Base-by-base conservation (phyloP, 78 protist genomes). In the Dictyostelium purpureum region DNA sequence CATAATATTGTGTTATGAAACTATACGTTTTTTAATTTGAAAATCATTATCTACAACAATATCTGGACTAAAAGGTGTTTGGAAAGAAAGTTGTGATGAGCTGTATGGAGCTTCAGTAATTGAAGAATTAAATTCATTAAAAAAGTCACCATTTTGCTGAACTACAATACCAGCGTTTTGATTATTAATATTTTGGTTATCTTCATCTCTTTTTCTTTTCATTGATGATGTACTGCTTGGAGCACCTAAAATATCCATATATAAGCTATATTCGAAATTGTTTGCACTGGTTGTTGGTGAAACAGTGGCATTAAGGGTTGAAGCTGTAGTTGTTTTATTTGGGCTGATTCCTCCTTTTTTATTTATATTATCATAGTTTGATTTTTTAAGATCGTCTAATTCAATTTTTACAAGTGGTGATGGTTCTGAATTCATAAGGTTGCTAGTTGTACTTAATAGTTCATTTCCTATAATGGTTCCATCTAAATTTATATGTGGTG, bases 11-110 rank as follows among this genome's bases (percentile, higher is more conserved):
- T 12, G 26, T 52, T 21, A 75, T 14, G 66, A 51, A 35, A 52
- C 66, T 24, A 75, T 75, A 24, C 52, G 54, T 66, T 75, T 75
- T 75, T 75, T 75, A 51, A 45, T 75, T 38, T 75, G 81, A 21
- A 51, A 51, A 51, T 19, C 31, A 70, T 45, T 24, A 35, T 47
- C 52, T 33, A 28, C 35, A 24, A 38, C 81, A 18, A 75, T 51
- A 52, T 75, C 81, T 26, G 81, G 81, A 75, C 81, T 75, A 75
- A 75, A 75, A 24, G 52, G 66, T 3, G 47, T 75, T 75, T 75
- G 81, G n/a, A 33, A 42, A 24, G 61, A n/a, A 26, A 33, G 52
- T 51, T 51, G 61, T 6, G 40, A 51, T 14, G 45, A 33, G 33
- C 71, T 63, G 6, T 33, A 63, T 33, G 71, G 71, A 14, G 71